Conservation (phyloP, 2,329 filamentous ascomycete genomes). For the Calonectria hawksworthii region DNA sequence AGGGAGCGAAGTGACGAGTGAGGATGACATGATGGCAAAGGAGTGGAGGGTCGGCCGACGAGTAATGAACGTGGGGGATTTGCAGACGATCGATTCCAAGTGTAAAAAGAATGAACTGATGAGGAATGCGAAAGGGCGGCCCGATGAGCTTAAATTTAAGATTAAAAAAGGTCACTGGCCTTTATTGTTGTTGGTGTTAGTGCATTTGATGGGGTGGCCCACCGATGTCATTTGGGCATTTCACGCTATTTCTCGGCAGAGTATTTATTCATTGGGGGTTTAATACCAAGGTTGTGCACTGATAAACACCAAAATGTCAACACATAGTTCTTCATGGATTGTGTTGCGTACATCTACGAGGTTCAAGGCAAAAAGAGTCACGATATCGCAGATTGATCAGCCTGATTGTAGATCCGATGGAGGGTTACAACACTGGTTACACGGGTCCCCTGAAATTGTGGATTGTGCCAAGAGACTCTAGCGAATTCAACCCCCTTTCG, state of each 20-base stretch:
- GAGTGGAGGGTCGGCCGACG: background rate
- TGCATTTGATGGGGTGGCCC: background rate
- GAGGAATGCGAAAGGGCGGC: background rate
- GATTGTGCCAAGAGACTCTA: background rate
- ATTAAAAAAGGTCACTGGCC: background rate
- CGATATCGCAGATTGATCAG: background rate
- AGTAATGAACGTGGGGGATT: background rate
- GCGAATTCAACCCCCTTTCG: background rate
- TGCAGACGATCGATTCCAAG: background rate
- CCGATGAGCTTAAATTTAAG: background rate
- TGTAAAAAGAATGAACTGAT: background rate
- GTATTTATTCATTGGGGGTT: background rate
- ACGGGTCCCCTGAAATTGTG: background rate
- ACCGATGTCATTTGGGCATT: background rate
- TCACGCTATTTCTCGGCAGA: background rate
- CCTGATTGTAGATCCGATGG: background rate
- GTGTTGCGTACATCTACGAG: background rate
- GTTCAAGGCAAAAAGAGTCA: background rate
- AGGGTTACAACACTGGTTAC: background rate
- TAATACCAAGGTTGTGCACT: too few species aligned
- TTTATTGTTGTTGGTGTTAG: background rate
- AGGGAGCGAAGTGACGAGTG: slow-evolving; percentile 19
- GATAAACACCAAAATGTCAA: background rate
- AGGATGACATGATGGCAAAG: background rate
- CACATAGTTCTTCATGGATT: background rate